These are phyloP conservation scores for Rhizopogon sp. DNA, from an alignment of 768 basidiomycete genomes.

Conservation along the genomic window DNA sequence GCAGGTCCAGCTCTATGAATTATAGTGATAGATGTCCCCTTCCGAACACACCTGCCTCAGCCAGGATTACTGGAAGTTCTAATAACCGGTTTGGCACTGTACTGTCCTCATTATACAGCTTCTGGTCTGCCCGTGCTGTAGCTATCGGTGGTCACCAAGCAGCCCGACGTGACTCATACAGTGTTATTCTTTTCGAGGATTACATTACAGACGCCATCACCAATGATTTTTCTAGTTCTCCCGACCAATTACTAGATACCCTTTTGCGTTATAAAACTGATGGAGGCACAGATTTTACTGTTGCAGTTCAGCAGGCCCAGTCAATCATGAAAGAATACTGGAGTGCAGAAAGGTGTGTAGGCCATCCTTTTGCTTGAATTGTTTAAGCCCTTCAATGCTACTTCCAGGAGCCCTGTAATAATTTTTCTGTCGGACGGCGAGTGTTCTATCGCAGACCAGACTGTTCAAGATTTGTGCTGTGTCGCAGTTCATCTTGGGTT, in stretches of 20 bases:
- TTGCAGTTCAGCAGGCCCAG: constrained; percentile 34
- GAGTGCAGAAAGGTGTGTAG: constrained; percentile 43
- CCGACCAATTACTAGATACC: constrained; percentile 36
- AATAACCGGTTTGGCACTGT: constrained; percentile 57
- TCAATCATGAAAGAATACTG: constrained; percentile 39
- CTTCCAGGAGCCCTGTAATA: constrained; percentile 37
- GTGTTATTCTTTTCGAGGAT: constrained; percentile 44
- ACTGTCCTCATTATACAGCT: constrained; percentile 47
- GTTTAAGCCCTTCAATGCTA: not conserved
- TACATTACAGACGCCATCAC: constrained; percentile 16
- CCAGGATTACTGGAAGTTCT: constrained; percentile 28
- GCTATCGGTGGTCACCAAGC: constrained; percentile 25
- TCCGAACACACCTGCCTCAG: constrained; percentile 34
- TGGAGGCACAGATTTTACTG: constrained; percentile 40
- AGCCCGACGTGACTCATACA: constrained; percentile 49
- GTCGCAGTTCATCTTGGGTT: constrained; percentile 42
- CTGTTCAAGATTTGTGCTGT: constrained; percentile 36
- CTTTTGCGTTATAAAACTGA: constrained; percentile 27
- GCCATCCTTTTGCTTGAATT: not conserved
- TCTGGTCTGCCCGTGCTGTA: constrained; percentile 49
- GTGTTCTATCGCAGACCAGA: constrained; percentile 31
- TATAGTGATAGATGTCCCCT: constrained; percentile 38
- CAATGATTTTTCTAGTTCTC: constrained; percentile 44
- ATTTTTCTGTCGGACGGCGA: constrained; percentile 55
- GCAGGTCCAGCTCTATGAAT: constrained; percentile 50